phyloP scores from a whole-genome alignment of 495 filamentous ascomycete genomes.

The Penicillium longicatenatum region DNA sequence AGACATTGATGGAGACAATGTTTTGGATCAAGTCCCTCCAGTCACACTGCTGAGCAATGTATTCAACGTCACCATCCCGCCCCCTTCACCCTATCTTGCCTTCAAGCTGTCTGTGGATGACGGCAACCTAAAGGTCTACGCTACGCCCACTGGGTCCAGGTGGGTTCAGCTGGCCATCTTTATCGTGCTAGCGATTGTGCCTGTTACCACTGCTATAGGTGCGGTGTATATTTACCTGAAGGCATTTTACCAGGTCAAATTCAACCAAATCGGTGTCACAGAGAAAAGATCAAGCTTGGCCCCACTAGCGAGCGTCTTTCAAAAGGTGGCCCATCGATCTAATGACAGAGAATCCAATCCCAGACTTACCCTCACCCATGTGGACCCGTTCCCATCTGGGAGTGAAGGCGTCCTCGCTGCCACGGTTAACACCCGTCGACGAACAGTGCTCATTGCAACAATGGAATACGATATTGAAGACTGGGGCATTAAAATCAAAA shows the following conservation, averaged over 20 bases:
- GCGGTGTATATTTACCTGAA: conserved; percentile 63
- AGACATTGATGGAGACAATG: conserved; percentile 59
- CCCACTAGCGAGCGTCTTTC: conserved; percentile 36
- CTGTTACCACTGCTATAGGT: conserved; percentile 48
- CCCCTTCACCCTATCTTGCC: conserved; percentile 54
- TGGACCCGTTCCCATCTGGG: neutral
- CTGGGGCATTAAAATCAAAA: conserved; percentile 74
- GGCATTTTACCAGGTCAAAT: conserved; percentile 71
- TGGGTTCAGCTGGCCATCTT: conserved; percentile 61
- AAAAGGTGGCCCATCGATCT: conserved; percentile 22
- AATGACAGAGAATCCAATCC: conserved; percentile 9
- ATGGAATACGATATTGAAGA: conserved; percentile 78
- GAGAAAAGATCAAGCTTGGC: conserved; percentile 43
- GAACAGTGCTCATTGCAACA: conserved; percentile 66
- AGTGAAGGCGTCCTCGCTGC: neutral
- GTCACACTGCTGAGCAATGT: conserved; percentile 15
- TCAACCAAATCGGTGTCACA: conserved; percentile 64
- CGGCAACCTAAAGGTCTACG: conserved; percentile 32
- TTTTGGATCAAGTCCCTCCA: conserved; percentile 15
- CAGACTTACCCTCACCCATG: neutral
- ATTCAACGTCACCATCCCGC: conserved; percentile 49
- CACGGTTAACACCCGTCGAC: conserved; percentile 19
- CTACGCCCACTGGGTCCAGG: conserved; percentile 51
- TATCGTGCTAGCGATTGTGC: conserved; percentile 57
- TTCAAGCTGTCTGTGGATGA: conserved; percentile 62